These are phyloP conservation scores for Talaromyces sp. DNA, from an alignment of 2,329 filamentous ascomycete genomes.

Conservation along the genomic window DNA sequence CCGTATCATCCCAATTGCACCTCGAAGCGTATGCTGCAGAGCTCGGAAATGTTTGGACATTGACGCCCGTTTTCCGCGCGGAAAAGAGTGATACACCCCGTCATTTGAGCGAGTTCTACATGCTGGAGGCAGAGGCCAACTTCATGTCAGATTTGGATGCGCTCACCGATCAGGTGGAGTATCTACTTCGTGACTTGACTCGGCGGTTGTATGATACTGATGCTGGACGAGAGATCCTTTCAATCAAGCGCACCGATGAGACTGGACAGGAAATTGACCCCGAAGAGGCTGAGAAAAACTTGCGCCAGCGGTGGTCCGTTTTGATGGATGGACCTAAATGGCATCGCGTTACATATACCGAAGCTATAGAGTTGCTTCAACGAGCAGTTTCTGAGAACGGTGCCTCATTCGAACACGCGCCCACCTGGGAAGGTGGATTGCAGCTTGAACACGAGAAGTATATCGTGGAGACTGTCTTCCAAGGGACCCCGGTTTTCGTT, in stretches of 20 bases:
- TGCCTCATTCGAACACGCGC: conserved; percentile 66
- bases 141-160: conserved; percentile 71
- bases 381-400: conserved; percentile 55
- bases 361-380: conserved; percentile 72
- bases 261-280: conserved; percentile 42
- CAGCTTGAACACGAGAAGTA: conserved; percentile 93
- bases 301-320: conserved; percentile 72
- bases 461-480: conserved; percentile 69
- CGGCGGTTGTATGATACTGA: conserved; percentile 52
- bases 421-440: conserved; percentile 72
- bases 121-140: conserved; percentile 90
- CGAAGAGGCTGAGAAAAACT: conserved; percentile 44
- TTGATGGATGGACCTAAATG: conserved; percentile 62
- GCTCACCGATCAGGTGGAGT: conserved; percentile 79
- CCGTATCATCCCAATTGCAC: conserved; percentile 92
- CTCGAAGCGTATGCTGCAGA: conserved; percentile 89
- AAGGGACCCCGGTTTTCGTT: conserved; percentile 76
- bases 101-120: conserved; percentile 97
- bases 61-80: conserved; percentile 91
- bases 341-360: conserved; percentile 80
- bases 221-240: conserved; percentile 60
- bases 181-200: conserved; percentile 67
- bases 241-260: conserved; percentile 45
- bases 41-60: conserved; percentile 86
- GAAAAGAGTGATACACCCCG: conserved; percentile 91